These are phyloP conservation scores for Aspergillus diversus DNA, from an alignment of 495 filamentous ascomycete genomes.

Conservation along the genomic window DNA sequence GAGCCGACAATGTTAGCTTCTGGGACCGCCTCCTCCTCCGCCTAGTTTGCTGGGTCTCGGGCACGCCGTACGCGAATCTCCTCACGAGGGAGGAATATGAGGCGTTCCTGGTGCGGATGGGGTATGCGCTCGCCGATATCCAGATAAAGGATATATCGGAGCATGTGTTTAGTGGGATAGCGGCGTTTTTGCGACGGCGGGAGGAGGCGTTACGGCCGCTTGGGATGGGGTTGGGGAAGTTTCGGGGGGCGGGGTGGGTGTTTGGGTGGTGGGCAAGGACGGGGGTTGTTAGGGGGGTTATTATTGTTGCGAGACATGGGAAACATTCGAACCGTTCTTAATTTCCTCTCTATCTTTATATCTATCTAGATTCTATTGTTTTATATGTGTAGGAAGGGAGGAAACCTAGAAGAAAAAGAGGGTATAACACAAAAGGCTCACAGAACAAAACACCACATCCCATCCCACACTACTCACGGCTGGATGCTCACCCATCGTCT, in stretches of 20 bases:
- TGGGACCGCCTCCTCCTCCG: constrained; percentile 34
- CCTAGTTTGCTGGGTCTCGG: constrained; percentile 35
- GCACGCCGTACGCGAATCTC: constrained; percentile 42
- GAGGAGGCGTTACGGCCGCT: constrained; percentile 33
- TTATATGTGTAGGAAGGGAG: background rate
- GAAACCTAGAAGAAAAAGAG: background rate
- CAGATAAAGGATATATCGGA: constrained; percentile 48
- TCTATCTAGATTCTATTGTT: background rate
- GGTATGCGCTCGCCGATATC: constrained; percentile 43
- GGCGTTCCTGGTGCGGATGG: constrained; percentile 44
- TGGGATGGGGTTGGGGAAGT: constrained; percentile 46
- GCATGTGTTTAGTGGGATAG: constrained; percentile 46
- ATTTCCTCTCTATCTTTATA: background rate
- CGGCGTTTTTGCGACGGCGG: constrained; percentile 36
- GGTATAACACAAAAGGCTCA: constrained; percentile 2
- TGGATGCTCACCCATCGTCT: constrained; percentile 31
- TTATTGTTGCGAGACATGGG: constrained; percentile 46
- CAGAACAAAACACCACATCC: constrained; percentile 33
- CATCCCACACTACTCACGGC: constrained; percentile 37
- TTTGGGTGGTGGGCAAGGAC: constrained; percentile 52
- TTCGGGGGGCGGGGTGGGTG: constrained; percentile 34
- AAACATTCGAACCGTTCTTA: background rate
- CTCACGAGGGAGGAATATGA: constrained; percentile 63
- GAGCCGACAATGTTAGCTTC: constrained; percentile 27
- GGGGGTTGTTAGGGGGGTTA: constrained; percentile 44